Evolutionary conservation across 2,329 filamentous ascomycete genomes (phyloP).

Genomic region (Tolypocladium inflatum): DNA sequence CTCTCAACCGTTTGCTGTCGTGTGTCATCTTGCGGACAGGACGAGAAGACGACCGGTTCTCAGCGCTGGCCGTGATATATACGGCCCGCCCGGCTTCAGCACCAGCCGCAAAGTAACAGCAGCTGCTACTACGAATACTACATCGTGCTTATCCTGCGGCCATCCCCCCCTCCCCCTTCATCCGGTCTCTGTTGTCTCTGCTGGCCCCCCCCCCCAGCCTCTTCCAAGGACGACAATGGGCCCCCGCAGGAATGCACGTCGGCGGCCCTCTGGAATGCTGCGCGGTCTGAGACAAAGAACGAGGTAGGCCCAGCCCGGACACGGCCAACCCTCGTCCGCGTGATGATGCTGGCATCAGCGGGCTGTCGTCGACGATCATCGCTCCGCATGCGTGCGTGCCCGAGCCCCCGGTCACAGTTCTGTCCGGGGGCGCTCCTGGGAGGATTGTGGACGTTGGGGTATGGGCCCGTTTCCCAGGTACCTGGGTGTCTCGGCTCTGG

Average conservation of each 20-base stretch:
- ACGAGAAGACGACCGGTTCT: background rate
- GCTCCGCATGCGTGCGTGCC: conserved; percentile 7
- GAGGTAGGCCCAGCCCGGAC: conserved; percentile 14
- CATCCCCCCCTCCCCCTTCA: background rate
- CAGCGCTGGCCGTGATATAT: background rate
- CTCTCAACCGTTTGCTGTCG: background rate
- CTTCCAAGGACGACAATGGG: conserved; percentile 24
- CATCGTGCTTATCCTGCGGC: background rate
- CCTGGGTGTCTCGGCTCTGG: conserved; percentile 8
- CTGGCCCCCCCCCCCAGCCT: conserved; percentile 13
- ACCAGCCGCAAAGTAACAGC: background rate
- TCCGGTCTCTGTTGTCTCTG: background rate
- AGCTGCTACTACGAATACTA: background rate
- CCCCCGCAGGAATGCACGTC: conserved; percentile 16
- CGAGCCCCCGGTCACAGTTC: conserved; percentile 1
- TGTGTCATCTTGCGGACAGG: background rate
- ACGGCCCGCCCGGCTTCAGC: background rate
- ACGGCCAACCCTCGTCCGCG: conserved; percentile 12
- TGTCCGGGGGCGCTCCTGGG: background rate
- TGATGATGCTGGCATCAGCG: conserved; percentile 13
- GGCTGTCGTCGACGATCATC: conserved; percentile 4
- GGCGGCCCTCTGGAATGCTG: conserved; percentile 22
- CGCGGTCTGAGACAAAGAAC: conserved; percentile 26
- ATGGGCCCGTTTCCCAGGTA: conserved; percentile 2
- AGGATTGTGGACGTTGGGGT: conserved; percentile 1